Percentiles rank a stretch among this genome's conserved stretches.
These are phyloP conservation scores for Agrocybe praecox DNA, from an alignment of 768 basidiomycete species.

Conservation along the genomic window DNA sequence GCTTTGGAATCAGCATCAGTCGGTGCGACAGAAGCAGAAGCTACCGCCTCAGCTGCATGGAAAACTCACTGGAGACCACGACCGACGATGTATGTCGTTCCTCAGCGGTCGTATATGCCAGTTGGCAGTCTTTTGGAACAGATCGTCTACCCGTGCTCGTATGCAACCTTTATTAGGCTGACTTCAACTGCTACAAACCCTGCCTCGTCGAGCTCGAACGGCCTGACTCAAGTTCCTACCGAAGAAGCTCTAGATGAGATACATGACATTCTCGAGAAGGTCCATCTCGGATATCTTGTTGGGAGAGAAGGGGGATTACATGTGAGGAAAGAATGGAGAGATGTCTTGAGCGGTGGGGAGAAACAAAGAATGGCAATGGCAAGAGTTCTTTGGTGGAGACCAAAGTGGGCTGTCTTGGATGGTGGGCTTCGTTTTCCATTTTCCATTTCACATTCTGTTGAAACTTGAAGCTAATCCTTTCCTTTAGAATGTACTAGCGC, in stretches of 20 bases:
- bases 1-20: background rate
- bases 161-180: slow-evolving; percentile 57
- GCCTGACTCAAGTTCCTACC: background rate
- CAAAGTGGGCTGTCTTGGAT: slow-evolving; percentile 83
- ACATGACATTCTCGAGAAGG: slow-evolving; percentile 75
- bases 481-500: slow-evolving; percentile 88
- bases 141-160: slow-evolving; percentile 91
- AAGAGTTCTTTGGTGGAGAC: slow-evolving; percentile 87
- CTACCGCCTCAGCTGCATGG: background rate
- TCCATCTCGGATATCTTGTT: slow-evolving; percentile 84
- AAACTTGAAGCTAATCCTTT: too few species aligned
- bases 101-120: slow-evolving; percentile 93
- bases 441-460: background rate
- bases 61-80: slow-evolving; percentile 36
- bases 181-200: slow-evolving; percentile 4
- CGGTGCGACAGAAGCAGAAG: background rate
- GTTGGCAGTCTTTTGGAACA: slow-evolving; percentile 88
- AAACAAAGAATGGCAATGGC: slow-evolving; percentile 97
- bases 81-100: slow-evolving; percentile 78
- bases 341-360: slow-evolving; percentile 95
- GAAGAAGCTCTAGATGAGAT: slow-evolving; percentile 63
- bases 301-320: slow-evolving; percentile 88
- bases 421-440: slow-evolving; percentile 47
- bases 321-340: slow-evolving; percentile 93
- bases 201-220: background rate